Evolutionary conservation across 2,329 filamentous ascomycete genomes (phyloP).

Genomic region (Diaporthe vaccinii): DNA sequence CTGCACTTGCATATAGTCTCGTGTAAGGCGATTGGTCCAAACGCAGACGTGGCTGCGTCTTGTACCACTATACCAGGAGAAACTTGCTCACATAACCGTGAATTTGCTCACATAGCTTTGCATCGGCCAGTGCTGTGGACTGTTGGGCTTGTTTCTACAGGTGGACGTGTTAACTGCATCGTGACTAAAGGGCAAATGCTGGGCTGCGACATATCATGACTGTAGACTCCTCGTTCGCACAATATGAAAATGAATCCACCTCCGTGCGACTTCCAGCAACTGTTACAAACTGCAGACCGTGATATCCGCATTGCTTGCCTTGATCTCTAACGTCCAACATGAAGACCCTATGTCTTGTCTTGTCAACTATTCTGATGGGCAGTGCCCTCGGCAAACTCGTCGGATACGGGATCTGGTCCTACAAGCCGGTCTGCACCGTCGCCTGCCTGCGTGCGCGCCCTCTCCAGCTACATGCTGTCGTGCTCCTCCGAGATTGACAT

Average conservation of each 20-base stretch:
- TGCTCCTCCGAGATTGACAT: background rate
- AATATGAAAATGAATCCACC: background rate
- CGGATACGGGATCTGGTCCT: conserved; percentile 13
- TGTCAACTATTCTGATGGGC: background rate
- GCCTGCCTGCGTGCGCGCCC: background rate
- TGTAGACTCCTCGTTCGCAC: background rate
- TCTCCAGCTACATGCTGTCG: background rate
- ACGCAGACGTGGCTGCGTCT: background rate
- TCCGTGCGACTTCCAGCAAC: background rate
- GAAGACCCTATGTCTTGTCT: background rate
- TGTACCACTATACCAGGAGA: background rate
- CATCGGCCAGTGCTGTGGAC: background rate
- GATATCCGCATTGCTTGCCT: background rate
- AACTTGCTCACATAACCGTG: background rate
- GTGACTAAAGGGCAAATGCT: background rate
- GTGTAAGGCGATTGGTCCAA: background rate
- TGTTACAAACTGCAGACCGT: background rate
- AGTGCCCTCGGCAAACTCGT: conserved; percentile 1
- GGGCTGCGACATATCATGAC: background rate
- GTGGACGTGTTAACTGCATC: background rate
- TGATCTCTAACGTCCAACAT: background rate
- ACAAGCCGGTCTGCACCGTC: background rate
- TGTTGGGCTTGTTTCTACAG: background rate
- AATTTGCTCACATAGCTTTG: background rate
- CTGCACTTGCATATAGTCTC: background rate